Conservation (phyloP, 805 yeast species). For the Metschnikowia cerradonensis region DNA sequence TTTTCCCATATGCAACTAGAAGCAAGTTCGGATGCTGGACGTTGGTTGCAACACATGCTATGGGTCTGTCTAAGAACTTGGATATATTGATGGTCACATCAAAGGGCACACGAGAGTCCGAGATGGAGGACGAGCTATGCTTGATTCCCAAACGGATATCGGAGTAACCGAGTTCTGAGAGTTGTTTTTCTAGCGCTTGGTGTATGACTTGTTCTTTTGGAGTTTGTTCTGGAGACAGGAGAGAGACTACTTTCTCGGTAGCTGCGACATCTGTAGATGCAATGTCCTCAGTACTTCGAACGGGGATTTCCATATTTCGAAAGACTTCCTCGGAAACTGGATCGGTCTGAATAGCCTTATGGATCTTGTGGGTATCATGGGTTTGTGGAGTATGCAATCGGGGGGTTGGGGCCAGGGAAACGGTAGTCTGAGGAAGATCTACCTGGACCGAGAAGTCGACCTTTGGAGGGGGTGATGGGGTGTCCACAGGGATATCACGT, state of each 20-base stretch:
- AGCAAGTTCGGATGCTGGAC: slow-evolving; percentile 12
- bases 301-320: too few species aligned
- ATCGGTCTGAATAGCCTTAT: slow-evolving; percentile 23
- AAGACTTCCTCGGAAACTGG: too few species aligned
- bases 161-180: slow-evolving; percentile 7
- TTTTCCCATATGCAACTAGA: slow-evolving; percentile 14
- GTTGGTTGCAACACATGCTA: slow-evolving; percentile 10
- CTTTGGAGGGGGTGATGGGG: slow-evolving; percentile 1
- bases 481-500: slow-evolving; percentile 3
- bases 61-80: slow-evolving; percentile 11
- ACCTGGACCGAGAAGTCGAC: slow-evolving; percentile 30
- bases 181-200: slow-evolving; percentile 1
- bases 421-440: slow-evolving; percentile 13
- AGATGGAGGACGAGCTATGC: not conserved
- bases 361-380: slow-evolving; percentile 10
- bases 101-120: slow-evolving; percentile 12
- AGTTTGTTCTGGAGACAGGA: not conserved
- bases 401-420: not conserved
- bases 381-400: not conserved
- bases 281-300: too few species aligned
- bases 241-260: too few species aligned
- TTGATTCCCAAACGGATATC: slow-evolving; percentile 15
- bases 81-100: slow-evolving; percentile 4
- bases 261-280: too few species aligned
- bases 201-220: not conserved